These are phyloP conservation scores for Boletus rubroflammeus DNA, from an alignment of 768 basidiomycete species.

Conservation along the genomic window DNA sequence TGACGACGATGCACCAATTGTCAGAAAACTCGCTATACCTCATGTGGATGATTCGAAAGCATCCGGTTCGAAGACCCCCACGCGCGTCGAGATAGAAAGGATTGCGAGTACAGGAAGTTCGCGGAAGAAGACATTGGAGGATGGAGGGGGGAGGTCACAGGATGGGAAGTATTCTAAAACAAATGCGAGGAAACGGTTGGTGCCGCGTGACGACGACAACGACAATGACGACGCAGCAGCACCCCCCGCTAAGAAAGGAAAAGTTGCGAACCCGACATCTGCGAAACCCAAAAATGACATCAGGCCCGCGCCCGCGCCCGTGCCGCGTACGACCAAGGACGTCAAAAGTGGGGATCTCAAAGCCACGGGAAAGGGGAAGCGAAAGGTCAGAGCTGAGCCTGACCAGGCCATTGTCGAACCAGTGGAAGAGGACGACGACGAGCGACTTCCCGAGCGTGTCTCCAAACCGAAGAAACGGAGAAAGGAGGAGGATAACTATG, in stretches of 20 bases:
- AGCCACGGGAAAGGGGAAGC: background rate
- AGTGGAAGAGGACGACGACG: background rate
- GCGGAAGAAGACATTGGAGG: background rate
- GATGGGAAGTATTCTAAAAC: background rate
- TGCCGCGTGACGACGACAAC: constrained; percentile 1
- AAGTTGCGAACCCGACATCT: background rate
- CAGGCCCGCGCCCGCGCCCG: background rate
- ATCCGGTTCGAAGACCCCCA: background rate
- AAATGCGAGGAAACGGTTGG: constrained; percentile 5
- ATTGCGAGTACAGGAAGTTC: background rate
- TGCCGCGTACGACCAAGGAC: background rate
- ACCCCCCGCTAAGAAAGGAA: constrained; percentile 19
- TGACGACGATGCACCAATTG: background rate
- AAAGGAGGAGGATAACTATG: constrained; percentile 18
- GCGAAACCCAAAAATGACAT: background rate
- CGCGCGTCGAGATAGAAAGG: background rate
- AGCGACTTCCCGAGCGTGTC: background rate
- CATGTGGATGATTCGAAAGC: background rate
- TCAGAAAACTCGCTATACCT: background rate
- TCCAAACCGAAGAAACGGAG: constrained; percentile 18
- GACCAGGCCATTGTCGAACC: background rate
- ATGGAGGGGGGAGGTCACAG: background rate
- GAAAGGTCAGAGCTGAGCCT: background rate
- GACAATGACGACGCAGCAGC: background rate
- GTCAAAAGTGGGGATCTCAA: background rate